Base-by-base conservation (phyloP, 2,329 filamentous ascomycete species). In the Coleophoma cylindrospora region DNA sequence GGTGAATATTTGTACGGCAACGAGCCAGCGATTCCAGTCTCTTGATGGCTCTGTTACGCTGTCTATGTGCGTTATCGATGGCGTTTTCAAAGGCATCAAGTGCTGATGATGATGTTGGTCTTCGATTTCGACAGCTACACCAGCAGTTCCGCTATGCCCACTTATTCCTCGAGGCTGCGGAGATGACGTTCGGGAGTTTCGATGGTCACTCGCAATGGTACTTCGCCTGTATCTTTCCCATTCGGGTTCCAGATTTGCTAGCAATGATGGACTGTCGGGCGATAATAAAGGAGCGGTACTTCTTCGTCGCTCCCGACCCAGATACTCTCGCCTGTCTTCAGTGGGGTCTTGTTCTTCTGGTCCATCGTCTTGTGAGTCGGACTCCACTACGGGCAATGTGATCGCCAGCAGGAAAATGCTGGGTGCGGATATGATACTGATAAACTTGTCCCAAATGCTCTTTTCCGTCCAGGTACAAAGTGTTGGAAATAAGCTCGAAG, bases 11-110 rank as follows among this genome's bases (percentile, higher is more conserved):
- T 99, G 95, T 10, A 94, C 68, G 12, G 84, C 81, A 12, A 95
- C 80, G 3, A 99, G 80, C 92, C 94, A 99, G 47, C 91, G 81
- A 61, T 91, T 95, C 91, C 94, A 97, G 32, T 83, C 63, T 46
- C 50, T 44, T 17, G 51, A 40, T 34, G 56, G 41, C 3, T 47
- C 43, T 50, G 51, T 13, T 14, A 14, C n/a, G 21, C 47, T 19
- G 50, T 11, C 50, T 13, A 54, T 8, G 21, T 48, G 51, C 15
- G 41, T 47, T n/a, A 40, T 38, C 12, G 50, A 52, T 15, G 36
- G 50, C 40, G 49, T 51, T 34, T 55, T 59, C 40, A 49, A 13
- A n/a, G 51, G 50, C 15, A 21, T 36, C 17, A 52, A 49, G 45
- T 62, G 57, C 14, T 54, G 34, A 43, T 61, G 56, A 47, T 55